Base-by-base conservation (phyloP, 1,284 basidiomycete genomes). In the Thelephora terrestris region DNA sequence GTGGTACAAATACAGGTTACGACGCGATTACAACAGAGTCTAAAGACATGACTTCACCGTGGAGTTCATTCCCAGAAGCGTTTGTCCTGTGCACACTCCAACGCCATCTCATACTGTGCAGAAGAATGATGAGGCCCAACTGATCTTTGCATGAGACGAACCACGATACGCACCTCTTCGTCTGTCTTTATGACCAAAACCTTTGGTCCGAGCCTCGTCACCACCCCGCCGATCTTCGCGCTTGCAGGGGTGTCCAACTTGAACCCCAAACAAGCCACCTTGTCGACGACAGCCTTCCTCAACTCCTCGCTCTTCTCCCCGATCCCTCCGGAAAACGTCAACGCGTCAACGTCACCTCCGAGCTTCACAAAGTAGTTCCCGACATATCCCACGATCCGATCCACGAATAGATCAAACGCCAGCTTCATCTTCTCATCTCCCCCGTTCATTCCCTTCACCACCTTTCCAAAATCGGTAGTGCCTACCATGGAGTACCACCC, bases 261-360 rank as follows among this genome's bases (percentile, higher is more conserved):
- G 45, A 82, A 84, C 0, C 84, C 84, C 23, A 91, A 60, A 62
- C 78, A 86, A 20, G 49, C 55, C 20, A 84, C 68, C 40, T 72
- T 68, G 32, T 71, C 61, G 2, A 65, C 69, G 10, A 92, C 71
- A 24, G 78, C 76, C 40, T 66, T 61, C 37, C 91, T 67, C 50
- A 94, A 63, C 52, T 76, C 69, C 6, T 65, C 68, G 46, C 81
- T 78, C 55, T 73, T 72, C 67, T 94, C 91, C 0, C 91, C 91
- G 47, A 94, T 89, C 0, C 90, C 90, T 4, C 90, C 91, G 0
- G 86, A 75, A 61, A 94, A 93, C 7, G 92, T 86, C 25, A 93
- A 61, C 3, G 82, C 89, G 61, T 91, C 85, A 5, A 91, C 76
- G 53, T 66, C 47, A 23, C 75, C 74, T 1, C 74, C 70, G 7